Evolutionary conservation across 352 stramenopile species (phyloP).

Genomic region (Pilasporangium apinafurcum): DNA sequence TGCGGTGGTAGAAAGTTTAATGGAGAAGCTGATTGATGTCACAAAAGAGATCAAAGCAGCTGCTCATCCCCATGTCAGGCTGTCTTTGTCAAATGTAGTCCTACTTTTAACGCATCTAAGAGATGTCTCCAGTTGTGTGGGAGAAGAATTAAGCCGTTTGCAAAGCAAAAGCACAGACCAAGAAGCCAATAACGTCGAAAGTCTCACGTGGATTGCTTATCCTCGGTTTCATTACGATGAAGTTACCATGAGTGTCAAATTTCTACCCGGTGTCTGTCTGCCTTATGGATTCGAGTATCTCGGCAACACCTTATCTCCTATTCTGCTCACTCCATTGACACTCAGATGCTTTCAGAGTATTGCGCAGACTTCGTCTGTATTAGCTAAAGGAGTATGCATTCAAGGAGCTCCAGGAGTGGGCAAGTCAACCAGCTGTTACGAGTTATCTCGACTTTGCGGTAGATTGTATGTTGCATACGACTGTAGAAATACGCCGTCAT

Average conservation of each 20-base stretch:
- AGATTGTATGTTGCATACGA: slow-evolving; percentile 37
- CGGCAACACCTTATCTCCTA: slow-evolving; percentile 28
- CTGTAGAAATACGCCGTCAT: slow-evolving; percentile 14
- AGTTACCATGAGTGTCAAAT: slow-evolving; percentile 32
- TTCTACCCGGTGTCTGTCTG: slow-evolving; percentile 40
- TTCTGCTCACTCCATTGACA: slow-evolving; percentile 51
- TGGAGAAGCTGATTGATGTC: slow-evolving; percentile 25
- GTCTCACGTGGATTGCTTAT: slow-evolving; percentile 46
- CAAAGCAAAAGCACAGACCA: slow-evolving; percentile 3
- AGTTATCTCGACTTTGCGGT: slow-evolving; percentile 40
- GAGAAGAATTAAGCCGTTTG: slow-evolving; percentile 16
- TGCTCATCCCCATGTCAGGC: slow-evolving; percentile 15
- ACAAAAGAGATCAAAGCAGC: slow-evolving; percentile 49
- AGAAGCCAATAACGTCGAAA: slow-evolving; percentile 9
- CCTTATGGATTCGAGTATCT: slow-evolving; percentile 70
- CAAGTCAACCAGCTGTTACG: slow-evolving; percentile 34
- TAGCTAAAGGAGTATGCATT: slow-evolving; percentile 34
- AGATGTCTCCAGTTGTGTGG: slow-evolving; percentile 32
- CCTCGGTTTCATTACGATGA: slow-evolving; percentile 66
- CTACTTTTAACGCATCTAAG: slow-evolving; percentile 40
- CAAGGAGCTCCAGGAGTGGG: slow-evolving; percentile 24
- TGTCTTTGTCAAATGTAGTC: slow-evolving; percentile 39
- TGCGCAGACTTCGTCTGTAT: slow-evolving; percentile 21
- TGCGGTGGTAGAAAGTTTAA: slow-evolving; percentile 14
- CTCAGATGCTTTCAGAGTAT: slow-evolving; percentile 57